These are phyloP conservation scores for Arabis hirsuta DNA, from an alignment of 345 rosid genomes.

Conservation along the genomic window DNA sequence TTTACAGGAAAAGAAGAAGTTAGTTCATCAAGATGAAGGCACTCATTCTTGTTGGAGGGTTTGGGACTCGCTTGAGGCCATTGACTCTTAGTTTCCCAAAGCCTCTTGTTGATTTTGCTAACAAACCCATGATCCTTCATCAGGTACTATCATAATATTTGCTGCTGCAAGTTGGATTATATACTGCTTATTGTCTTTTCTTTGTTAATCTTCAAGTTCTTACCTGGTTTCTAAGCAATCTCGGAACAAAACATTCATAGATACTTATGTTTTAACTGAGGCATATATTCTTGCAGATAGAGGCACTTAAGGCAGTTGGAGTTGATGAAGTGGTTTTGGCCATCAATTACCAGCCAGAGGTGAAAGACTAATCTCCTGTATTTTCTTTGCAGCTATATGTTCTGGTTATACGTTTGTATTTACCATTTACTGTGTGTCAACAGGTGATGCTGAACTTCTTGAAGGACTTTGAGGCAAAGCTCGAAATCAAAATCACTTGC, in stretches of 20 bases:
- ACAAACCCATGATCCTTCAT: constrained; percentile 99
- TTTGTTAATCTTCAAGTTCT: background rate
- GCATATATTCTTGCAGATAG: constrained; percentile 59
- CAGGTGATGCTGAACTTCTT: constrained; percentile 94
- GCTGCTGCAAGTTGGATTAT: background rate
- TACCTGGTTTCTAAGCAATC: background rate
- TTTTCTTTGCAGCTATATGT: background rate
- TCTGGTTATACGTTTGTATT: constrained; percentile 23
- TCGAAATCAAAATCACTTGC: constrained; percentile 89
- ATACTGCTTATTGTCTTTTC: background rate
- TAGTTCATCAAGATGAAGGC: constrained; percentile 78
- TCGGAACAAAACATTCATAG: background rate
- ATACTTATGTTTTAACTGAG: background rate
- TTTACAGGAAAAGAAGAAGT: constrained; percentile 49
- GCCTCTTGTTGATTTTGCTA: constrained; percentile 97
- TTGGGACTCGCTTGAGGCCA: constrained; percentile 97
- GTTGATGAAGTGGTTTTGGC: constrained; percentile 98
- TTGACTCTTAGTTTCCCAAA: constrained; percentile 96
- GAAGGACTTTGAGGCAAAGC: constrained; percentile 87
- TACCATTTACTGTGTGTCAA: background rate
- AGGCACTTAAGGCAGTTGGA: constrained; percentile 95
- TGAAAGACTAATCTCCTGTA: constrained; percentile 28
- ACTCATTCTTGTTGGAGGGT: constrained; percentile 97
- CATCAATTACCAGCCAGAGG: constrained; percentile 98
- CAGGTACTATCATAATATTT: constrained; percentile 59